Percentiles rank a stretch among this genome's conserved stretches.
Evolutionary conservation across 2,329 filamentous ascomycete species (phyloP).

Genomic region (Epichloe uncinata): DNA sequence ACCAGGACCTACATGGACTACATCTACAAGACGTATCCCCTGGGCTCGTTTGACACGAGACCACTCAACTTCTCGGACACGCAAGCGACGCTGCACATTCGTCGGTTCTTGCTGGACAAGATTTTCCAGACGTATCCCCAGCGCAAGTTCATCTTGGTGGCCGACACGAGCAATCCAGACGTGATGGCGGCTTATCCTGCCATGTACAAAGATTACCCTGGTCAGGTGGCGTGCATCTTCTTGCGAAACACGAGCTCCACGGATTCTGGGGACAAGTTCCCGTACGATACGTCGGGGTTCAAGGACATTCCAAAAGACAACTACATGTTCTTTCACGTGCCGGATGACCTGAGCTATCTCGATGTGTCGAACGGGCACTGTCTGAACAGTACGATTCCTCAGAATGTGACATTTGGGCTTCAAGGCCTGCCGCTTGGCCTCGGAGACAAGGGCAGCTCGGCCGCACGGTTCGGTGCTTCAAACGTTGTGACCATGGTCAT

Average conservation of each 20-base stretch:
- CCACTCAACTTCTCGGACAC: conserved; percentile 71
- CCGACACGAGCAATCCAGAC: conserved; percentile 64
- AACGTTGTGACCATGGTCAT: conserved; percentile 9
- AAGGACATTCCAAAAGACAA: conserved; percentile 48
- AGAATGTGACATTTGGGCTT: conserved; percentile 59
- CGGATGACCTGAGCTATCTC: conserved; percentile 52
- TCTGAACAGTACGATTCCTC: conserved; percentile 47
- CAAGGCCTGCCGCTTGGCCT: conserved; percentile 43
- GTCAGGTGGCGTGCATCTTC: conserved; percentile 65
- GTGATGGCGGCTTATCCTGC: conserved; percentile 54
- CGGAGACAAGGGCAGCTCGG: conserved; percentile 20
- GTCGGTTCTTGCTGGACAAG: conserved; percentile 54
- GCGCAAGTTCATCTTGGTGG: conserved; percentile 63
- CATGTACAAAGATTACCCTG: conserved; percentile 51
- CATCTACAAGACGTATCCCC: conserved; percentile 66
- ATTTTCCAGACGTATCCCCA: conserved; percentile 63
- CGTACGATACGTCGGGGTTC: conserved; percentile 63
- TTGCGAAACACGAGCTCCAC: conserved; percentile 62
- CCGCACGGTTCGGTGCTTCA: conserved; percentile 11
- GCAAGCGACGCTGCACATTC: conserved; percentile 56
- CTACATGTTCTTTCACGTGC: conserved; percentile 70
- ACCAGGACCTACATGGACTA: conserved; percentile 70
- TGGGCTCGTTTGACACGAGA: conserved; percentile 64
- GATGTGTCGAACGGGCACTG: conserved; percentile 58
- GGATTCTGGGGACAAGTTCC: conserved; percentile 53